Conservation (phyloP, 148 eudicot species). For the Vaccinium vitisidaea region DNA sequence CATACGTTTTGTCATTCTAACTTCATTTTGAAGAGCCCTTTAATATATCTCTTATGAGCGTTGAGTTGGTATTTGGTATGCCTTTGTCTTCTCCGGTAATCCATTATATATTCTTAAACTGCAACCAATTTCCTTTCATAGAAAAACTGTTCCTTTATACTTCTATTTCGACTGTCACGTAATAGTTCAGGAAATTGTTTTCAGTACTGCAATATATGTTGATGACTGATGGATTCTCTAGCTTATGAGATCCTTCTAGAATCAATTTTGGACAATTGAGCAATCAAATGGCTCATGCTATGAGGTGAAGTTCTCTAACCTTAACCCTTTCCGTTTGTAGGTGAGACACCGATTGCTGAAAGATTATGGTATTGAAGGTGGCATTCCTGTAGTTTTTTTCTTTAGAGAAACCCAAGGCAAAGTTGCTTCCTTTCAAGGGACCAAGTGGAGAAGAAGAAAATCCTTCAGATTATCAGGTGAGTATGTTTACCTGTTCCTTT, state of each 20-base stretch:
- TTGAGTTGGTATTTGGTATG: background rate
- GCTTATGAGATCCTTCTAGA: background rate
- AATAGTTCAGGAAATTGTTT: background rate
- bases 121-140: conserved; percentile 13
- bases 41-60: background rate
- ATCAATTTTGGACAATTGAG: background rate
- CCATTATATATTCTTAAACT: background rate
- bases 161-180: background rate
- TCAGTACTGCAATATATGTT: background rate
- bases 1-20: conserved; percentile 2
- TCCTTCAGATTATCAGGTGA: conserved; percentile 96
- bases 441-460: conserved; percentile 86
- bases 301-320: conserved; percentile 5
- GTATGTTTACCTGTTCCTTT: conserved; percentile 19
- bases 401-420: conserved; percentile 92
- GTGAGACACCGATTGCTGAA: conserved; percentile 82
- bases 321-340: conserved; percentile 34
- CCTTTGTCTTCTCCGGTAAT: background rate
- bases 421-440: conserved; percentile 92
- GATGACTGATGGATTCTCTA: background rate
- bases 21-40: background rate
- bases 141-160: background rate
- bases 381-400: conserved; percentile 97
- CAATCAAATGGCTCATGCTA: background rate
- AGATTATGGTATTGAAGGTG: conserved; percentile 96